phyloP scores from a whole-genome alignment of 805 yeast species.

The Starmera pachycereana region DNA sequence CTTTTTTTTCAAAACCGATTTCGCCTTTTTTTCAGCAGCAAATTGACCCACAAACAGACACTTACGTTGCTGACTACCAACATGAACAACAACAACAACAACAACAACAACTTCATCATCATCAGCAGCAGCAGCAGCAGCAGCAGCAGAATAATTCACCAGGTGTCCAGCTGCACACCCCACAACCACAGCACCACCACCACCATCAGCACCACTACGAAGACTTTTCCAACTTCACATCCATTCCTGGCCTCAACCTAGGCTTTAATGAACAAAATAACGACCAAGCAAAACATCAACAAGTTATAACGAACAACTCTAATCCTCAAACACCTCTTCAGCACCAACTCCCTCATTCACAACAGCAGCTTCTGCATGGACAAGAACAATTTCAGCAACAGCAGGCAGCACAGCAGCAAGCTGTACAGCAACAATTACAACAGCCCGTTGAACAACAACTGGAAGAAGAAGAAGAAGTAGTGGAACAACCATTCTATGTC shows the following conservation, averaged over 20 bases:
- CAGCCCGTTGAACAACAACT: background rate
- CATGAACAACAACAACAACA: conserved; percentile 6
- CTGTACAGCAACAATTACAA: too few relatives aligned
- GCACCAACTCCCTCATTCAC: background rate
- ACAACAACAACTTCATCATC: conserved; percentile 7
- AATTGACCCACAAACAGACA: too few relatives aligned
- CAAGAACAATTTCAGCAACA: background rate
- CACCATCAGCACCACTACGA: background rate
- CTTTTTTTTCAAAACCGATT: too few relatives aligned
- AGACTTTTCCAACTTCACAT: conserved; percentile 1
- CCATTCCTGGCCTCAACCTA: conserved; percentile 1
- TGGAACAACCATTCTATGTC: conserved; percentile 91
- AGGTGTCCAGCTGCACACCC: conserved; percentile 1
- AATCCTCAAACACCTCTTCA: background rate
- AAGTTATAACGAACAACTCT: background rate
- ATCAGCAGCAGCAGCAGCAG: conserved; percentile 4
- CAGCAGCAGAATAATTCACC: conserved; percentile 2
- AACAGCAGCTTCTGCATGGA: background rate
- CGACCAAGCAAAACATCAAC: background rate
- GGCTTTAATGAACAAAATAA: background rate
- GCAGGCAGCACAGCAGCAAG: background rate
- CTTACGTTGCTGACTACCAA: background rate
- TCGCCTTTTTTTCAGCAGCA: too few relatives aligned
- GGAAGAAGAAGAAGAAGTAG: background rate
- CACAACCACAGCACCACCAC: conserved; percentile 2